Conservation (phyloP, 768 basidiomycete genomes). For the Hygrophorus pudorinus region DNA sequence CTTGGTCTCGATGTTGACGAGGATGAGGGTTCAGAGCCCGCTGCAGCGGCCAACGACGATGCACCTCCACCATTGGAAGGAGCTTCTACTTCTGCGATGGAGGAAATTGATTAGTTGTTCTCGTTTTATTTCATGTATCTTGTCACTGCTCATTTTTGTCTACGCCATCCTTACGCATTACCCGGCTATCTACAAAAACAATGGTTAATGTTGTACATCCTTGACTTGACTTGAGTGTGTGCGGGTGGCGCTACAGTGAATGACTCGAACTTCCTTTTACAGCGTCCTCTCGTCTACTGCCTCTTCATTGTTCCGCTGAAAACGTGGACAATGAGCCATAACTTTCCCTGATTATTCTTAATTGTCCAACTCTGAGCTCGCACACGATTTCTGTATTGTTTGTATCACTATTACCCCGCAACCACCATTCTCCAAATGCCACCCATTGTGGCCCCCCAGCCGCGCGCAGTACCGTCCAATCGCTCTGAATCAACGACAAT, state of each 20-base stretch:
- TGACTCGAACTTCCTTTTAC: no score
- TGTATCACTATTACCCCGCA: slow-evolving; percentile 21
- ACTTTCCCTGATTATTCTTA: slow-evolving; percentile 13
- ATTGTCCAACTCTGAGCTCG: slow-evolving; percentile 20
- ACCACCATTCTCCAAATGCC: slow-evolving; percentile 19
- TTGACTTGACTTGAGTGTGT: no score
- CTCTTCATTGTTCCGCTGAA: slow-evolving; percentile 8
- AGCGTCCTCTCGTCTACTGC: not conserved
- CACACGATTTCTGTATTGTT: slow-evolving; percentile 19
- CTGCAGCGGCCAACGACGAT: slow-evolving; percentile 34
- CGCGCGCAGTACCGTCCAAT: slow-evolving; percentile 1
- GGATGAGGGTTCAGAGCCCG: slow-evolving; percentile 40
- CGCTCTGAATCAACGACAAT: not conserved
- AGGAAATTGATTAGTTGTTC: slow-evolving; percentile 78
- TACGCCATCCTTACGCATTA: no score
- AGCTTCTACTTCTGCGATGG: slow-evolving; percentile 79
- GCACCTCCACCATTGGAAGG: slow-evolving; percentile 45
- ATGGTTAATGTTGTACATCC: no score
- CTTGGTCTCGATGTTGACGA: slow-evolving; percentile 87
- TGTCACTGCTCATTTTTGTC: slow-evolving; percentile 14
- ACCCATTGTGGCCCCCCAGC: slow-evolving; percentile 30
- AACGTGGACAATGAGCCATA: slow-evolving; percentile 4
- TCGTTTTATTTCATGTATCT: slow-evolving; percentile 6
- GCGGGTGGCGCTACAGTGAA: no score
- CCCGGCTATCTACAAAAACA: no score